Percentiles rank a stretch among this genome's conserved stretches.
Evolutionary conservation across 2,329 filamentous ascomycete genomes (phyloP).

Genomic region (Penicillium sumatraense): DNA sequence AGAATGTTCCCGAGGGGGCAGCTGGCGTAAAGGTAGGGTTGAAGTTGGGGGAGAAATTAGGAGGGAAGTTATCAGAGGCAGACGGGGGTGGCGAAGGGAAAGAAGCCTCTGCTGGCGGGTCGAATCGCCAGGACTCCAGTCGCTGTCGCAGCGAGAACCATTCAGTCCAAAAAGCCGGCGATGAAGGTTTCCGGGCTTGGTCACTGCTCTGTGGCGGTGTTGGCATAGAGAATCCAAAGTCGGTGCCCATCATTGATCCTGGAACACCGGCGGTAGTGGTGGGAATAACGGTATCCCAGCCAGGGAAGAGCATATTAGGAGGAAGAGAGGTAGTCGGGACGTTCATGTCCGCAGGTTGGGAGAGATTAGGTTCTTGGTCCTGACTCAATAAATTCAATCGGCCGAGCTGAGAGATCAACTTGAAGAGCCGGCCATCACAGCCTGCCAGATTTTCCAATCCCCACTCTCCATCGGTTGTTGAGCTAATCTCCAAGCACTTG

Average conservation of each 20-base stretch:
- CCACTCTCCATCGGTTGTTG: conserved; percentile 69
- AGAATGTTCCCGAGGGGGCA: conserved; percentile 29
- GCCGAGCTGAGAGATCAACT: conserved; percentile 80
- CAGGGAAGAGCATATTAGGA: conserved; percentile 38
- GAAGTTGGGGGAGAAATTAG: conserved; percentile 18
- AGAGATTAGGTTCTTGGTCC: conserved; percentile 49
- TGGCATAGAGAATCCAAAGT: conserved; percentile 39
- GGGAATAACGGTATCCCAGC: conserved; percentile 19
- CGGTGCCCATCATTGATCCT: conserved; percentile 39
- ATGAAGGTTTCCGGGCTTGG: conserved; percentile 24
- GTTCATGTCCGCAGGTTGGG: conserved; percentile 27
- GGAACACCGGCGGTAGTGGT: conserved; percentile 30
- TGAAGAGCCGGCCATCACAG: conserved; percentile 86
- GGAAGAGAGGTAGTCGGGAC: conserved; percentile 37
- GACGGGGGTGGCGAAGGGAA: conserved; percentile 27
- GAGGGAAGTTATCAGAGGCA: conserved; percentile 15
- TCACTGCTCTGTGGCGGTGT: conserved; percentile 26
- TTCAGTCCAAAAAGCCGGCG: conserved; percentile 73
- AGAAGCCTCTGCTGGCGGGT: conserved; percentile 38
- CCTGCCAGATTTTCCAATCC: conserved; percentile 84
- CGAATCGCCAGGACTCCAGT: conserved; percentile 81
- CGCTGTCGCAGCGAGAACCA: conserved; percentile 80
- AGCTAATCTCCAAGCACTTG: conserved; percentile 65
- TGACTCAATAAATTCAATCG: conserved; percentile 84
- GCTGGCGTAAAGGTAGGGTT: conserved; percentile 35